Percentiles rank a stretch among this genome's conserved stretches.
Evolutionary conservation across 129 eudicot species (phyloP).

Genomic region (Flaveria linearis): DNA sequence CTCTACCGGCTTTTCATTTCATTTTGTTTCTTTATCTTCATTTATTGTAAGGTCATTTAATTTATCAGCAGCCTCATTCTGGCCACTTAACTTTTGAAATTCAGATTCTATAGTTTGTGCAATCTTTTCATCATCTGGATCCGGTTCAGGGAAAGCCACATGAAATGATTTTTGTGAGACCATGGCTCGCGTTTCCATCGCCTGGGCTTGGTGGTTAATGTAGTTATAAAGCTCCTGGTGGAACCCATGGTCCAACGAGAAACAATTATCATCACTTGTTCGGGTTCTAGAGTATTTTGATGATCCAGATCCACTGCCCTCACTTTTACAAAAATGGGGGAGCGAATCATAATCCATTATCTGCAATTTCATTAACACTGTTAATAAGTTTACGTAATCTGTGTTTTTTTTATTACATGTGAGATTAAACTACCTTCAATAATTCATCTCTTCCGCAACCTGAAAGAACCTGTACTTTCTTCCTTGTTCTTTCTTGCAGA

Average conservation of each 20-base stretch:
- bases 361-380: constrained; percentile 44
- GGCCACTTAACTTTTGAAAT: constrained; percentile 60
- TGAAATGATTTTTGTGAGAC: constrained; percentile 72
- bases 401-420: not conserved
- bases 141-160: constrained; percentile 76
- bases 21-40: constrained; percentile 28
- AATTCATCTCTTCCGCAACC: constrained; percentile 83
- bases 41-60: constrained; percentile 39
- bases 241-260: constrained; percentile 68
- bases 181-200: constrained; percentile 28
- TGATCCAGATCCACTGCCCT: constrained; percentile 72
- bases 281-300: constrained; percentile 52
- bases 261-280: constrained; percentile 51
- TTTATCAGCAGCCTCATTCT: constrained; percentile 48
- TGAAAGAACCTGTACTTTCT: constrained; percentile 84
- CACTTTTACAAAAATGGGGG: constrained; percentile 88
- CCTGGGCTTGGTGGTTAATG: constrained; percentile 61
- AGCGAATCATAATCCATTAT: constrained; percentile 89
- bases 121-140: constrained; percentile 63
- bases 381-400: constrained; percentile 5
- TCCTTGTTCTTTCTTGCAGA: constrained; percentile 87
- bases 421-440: constrained; percentile 52
- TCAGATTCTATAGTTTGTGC: constrained; percentile 77
- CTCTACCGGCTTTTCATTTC: not conserved
- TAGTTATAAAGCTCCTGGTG: constrained; percentile 78